Evolutionary conservation across 2,329 filamentous ascomycete genomes (phyloP), one percentile per base, ranked within the genome.

Genomic region (Pseudopithomyces maydicus): DNA sequence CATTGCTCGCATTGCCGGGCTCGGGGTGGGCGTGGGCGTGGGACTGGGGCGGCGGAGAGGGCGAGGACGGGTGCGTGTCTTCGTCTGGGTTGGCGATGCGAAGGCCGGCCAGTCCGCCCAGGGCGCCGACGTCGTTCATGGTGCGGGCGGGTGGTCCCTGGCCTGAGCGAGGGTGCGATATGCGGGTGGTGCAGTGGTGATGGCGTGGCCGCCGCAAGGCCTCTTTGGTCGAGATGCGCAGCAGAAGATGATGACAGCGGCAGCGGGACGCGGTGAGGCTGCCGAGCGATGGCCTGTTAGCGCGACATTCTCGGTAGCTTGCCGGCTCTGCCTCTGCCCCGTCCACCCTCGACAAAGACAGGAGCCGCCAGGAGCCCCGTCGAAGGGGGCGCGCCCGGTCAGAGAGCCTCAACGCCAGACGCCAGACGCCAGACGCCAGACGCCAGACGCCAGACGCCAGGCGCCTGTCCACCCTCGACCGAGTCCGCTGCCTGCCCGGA

Each of bases 11-110:
- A 43, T 39, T 26, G 43, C 42, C n/a, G n/a, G 48, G 54, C 50
- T 48, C 42, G 33, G 55, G 35, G 12, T 15, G 32, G 12, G 33
- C 19, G 12, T 57, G 36, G 29, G 57, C 41, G 22, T 54, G 53
- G 51, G 19, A 59, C 45, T 59, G 56, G 33, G 67, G 64, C 57
- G 68, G 68, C 59, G 66, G 66, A 54, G 67, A 67, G 52, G 69
- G 67, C 10, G 63, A 57, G 48, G 57, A 59, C 59, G 81, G 80
- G 59, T 85, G 84, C 79, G 95, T 87, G 80, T 97, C 84, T 79
- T 95, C 88, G 80, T 97, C 93, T 54, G 94, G 94, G 77, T 98
- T 99, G 70, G 95, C 94, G 77, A 99, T 98, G 76, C 94, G 91
- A 78, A 99, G 83, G 71, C 94, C 94, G 72, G 95, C 95, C 72